These are phyloP conservation scores for Amanita jacksonii DNA, from an alignment of 768 basidiomycete genomes.

Conservation along the genomic window DNA sequence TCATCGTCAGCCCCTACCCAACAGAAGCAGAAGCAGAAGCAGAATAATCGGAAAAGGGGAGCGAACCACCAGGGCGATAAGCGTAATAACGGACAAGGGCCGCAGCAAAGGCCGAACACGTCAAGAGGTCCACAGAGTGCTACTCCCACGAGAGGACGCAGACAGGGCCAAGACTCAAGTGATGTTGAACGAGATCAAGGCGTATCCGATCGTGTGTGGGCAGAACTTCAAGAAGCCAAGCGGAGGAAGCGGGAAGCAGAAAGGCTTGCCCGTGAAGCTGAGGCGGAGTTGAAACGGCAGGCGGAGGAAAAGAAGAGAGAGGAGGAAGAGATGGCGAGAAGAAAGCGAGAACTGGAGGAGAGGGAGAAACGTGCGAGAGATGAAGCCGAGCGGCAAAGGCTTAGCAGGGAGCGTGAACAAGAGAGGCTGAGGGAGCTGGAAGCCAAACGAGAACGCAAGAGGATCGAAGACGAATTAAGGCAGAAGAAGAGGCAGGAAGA, in stretches of 20 bases:
- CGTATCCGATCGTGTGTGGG: conserved; percentile 44
- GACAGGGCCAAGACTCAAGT: background rate
- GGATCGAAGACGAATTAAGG: conserved; percentile 10
- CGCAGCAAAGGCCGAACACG: conserved; percentile 6
- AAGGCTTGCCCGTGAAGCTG: conserved; percentile 14
- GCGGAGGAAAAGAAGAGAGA: conserved; percentile 17
- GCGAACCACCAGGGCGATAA: background rate
- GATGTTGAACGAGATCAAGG: conserved; percentile 34
- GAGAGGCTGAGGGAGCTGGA: conserved; percentile 16
- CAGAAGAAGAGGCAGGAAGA: conserved; percentile 15
- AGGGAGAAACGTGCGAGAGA: conserved; percentile 17
- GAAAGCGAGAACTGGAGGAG: conserved; percentile 15
- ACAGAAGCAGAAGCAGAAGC: conserved; percentile 6
- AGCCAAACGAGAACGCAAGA: conserved; percentile 12
- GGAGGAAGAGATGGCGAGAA: conserved; percentile 14
- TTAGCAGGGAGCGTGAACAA: conserved; percentile 21
- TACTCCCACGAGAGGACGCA: background rate
- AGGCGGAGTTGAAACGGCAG: conserved; percentile 14
- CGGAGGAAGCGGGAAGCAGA: conserved; percentile 21
- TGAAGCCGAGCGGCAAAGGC: conserved; percentile 18
- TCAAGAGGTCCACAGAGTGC: background rate
- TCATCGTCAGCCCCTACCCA: conserved; percentile 9
- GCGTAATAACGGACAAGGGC: background rate
- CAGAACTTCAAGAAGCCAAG: conserved; percentile 34
- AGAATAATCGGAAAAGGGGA: background rate